Conservation (phyloP, 169 alveolate genomes). For the Cryptosporidium viatorum region DNA sequence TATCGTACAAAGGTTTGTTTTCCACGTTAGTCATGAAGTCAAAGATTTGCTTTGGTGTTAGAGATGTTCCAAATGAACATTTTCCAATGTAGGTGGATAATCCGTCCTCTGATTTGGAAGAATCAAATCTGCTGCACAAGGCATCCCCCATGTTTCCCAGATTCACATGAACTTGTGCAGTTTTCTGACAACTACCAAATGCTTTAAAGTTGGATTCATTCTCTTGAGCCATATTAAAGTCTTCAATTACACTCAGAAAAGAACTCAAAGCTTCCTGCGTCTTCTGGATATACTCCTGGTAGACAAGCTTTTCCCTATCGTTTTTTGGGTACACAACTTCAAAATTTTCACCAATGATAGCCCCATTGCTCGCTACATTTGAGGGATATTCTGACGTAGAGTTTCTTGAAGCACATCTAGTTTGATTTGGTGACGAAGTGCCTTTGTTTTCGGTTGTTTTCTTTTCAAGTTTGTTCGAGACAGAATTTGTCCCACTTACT, state of each 20-base stretch:
- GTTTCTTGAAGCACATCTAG: slow-evolving; percentile 9
- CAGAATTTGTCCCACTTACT: background rate
- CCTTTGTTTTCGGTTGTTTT: background rate
- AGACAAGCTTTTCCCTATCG: background rate
- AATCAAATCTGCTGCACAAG: slow-evolving; percentile 40
- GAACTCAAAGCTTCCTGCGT: slow-evolving; percentile 8
- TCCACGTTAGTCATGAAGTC: slow-evolving; percentile 41
- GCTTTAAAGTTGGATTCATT: slow-evolving; percentile 9
- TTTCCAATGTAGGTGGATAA: slow-evolving; percentile 39
- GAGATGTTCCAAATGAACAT: slow-evolving; percentile 41
- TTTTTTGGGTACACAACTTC: slow-evolving; percentile 4
- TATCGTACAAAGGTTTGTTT: slow-evolving; percentile 62
- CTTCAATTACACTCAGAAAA: slow-evolving; percentile 14
- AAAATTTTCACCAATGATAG: slow-evolving; percentile 17
- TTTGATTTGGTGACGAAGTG: background rate
- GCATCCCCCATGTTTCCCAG: slow-evolving; percentile 56
- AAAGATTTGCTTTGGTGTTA: slow-evolving; percentile 42
- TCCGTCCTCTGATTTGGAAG: background rate
- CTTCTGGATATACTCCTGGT: slow-evolving; percentile 8
- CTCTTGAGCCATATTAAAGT: slow-evolving; percentile 18
- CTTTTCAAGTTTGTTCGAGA: background rate
- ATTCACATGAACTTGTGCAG: slow-evolving; percentile 5
- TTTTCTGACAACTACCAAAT: slow-evolving; percentile 19
- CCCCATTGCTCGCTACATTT: slow-evolving; percentile 20
- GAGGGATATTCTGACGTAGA: background rate